Percentiles rank a stretch among this genome's conserved stretches.
Evolutionary conservation across 306 rosid species (phyloP).

Genomic region (Glycine tomentella): DNA sequence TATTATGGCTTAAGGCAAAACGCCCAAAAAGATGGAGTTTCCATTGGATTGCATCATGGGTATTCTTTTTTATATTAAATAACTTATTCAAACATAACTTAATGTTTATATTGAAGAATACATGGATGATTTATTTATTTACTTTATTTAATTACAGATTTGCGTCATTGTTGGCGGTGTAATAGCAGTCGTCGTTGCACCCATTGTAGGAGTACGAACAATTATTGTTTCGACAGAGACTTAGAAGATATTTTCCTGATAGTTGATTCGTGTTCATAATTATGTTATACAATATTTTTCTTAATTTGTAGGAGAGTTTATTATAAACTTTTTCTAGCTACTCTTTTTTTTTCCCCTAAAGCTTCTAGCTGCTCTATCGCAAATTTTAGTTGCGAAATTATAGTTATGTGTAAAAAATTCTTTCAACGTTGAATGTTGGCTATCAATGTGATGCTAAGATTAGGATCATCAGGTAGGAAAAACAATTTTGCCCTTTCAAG

Average conservation of each 20-base stretch:
- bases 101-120: not conserved
- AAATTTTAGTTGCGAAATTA: conserved; percentile 29
- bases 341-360: no score
- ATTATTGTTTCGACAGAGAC: conserved; percentile 55
- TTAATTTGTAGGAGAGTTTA: not conserved
- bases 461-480: not conserved
- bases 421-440: no score
- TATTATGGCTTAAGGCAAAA: conserved; percentile 56
- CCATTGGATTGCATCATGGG: conserved; percentile 62
- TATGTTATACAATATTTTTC: not conserved
- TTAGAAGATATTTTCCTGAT: conserved; percentile 59
- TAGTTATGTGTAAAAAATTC: no score
- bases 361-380: not conserved
- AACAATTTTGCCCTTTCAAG: not conserved
- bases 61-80: conserved; percentile 10
- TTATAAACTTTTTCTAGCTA: not conserved
- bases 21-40: conserved; percentile 54
- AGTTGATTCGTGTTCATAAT: not conserved
- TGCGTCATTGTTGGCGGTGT: conserved; percentile 34
- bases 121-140: not conserved
- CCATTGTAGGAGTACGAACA: conserved; percentile 67
- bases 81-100: not conserved
- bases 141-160: conserved; percentile 38
- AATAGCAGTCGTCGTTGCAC: conserved; percentile 60
- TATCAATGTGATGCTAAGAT: no score